phyloP scores from a whole-genome alignment of 2,329 filamentous ascomycete genomes.

The Penicillium aurantiogriseum region DNA sequence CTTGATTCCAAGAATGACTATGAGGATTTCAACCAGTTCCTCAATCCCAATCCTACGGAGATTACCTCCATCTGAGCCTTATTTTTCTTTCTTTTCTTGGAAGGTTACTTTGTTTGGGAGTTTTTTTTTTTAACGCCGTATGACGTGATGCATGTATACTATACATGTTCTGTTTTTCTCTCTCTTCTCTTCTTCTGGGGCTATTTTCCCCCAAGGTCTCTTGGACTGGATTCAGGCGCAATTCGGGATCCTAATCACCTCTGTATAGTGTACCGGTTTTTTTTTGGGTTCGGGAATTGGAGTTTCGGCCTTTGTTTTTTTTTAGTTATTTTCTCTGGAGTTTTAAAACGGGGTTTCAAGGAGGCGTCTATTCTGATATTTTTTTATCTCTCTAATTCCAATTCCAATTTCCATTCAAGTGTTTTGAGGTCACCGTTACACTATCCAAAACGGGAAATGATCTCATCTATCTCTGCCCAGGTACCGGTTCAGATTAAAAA shows the following conservation, averaged over 20 bases:
- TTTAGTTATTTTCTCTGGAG: not conserved
- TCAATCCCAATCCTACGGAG: conserved; percentile 40
- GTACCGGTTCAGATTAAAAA: conserved; percentile 3
- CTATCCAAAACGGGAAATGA: conserved; percentile 2
- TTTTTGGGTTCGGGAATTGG: conserved; percentile 9
- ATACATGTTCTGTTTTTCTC: conserved; percentile 27
- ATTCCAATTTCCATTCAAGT: conserved; percentile 7
- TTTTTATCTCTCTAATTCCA: too few relatives aligned
- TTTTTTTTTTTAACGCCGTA: conserved; percentile 25
- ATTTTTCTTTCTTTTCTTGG: not conserved
- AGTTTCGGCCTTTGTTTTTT: conserved; percentile 5
- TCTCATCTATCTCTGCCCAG: not conserved
- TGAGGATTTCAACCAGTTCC: conserved; percentile 42
- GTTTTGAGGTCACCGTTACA: conserved; percentile 1
- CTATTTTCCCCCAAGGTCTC: conserved; percentile 16
- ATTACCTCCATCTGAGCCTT: conserved; percentile 36
- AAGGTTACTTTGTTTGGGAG: not conserved
- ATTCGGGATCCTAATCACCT: conserved; percentile 17
- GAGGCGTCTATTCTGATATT: conserved; percentile 3
- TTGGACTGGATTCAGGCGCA: conserved; percentile 12
- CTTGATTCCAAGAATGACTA: conserved; percentile 36
- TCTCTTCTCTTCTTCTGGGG: conserved; percentile 13
- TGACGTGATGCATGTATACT: conserved; percentile 37
- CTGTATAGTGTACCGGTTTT: conserved; percentile 21
- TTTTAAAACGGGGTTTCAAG: conserved; percentile 18